Evolutionary conservation across 352 stramenopile genomes (phyloP).

Genomic region (Elongisporangium prolatum): DNA sequence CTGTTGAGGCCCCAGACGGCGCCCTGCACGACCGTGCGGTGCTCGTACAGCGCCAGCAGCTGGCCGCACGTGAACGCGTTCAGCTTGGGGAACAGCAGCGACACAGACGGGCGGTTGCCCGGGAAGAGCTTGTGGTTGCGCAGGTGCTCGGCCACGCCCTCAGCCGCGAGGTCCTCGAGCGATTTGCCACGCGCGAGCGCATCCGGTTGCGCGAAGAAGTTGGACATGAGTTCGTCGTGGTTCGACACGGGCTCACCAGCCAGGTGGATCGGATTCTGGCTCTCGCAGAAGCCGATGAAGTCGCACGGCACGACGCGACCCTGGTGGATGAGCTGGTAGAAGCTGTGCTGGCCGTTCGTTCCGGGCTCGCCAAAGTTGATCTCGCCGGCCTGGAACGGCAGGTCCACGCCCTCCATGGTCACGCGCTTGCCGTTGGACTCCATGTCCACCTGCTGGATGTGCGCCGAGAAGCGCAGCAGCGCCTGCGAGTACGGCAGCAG

Average conservation of each 20-base stretch:
- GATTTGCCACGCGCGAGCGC: conserved; percentile 96
- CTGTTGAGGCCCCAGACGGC: conserved; percentile 99
- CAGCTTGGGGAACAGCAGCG: conserved; percentile 95
- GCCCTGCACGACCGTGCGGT: conserved; percentile 95
- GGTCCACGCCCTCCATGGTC: conserved; percentile 88
- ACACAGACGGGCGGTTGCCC: conserved; percentile 96
- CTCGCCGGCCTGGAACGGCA: conserved; percentile 94
- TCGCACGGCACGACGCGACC: conserved; percentile 95
- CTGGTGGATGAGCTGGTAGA: conserved; percentile 99
- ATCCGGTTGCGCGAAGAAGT: conserved; percentile 99
- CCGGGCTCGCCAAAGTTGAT: conserved; percentile 98
- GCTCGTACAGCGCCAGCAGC: conserved; percentile 98
- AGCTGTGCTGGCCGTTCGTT: conserved; percentile 98
- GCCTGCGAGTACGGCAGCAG: conserved; percentile 93
- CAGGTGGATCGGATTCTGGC: conserved; percentile 83
- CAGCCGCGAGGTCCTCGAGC: conserved; percentile 88
- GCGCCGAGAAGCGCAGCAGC: conserved; percentile 93
- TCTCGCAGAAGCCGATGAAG: conserved; percentile 98
- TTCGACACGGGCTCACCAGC: conserved; percentile 90
- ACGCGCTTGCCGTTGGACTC: conserved; percentile 99
- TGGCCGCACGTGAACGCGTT: conserved; percentile 95
- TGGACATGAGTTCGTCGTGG: conserved; percentile 99
- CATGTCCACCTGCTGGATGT: conserved; percentile 99
- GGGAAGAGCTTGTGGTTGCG: conserved; percentile 95
- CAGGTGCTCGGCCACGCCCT: conserved; percentile 91